Evolutionary conservation across 169 alveolate species (phyloP), one percentile per base, ranked within the genome.

Genomic region (Theileria luwenshuni): DNA sequence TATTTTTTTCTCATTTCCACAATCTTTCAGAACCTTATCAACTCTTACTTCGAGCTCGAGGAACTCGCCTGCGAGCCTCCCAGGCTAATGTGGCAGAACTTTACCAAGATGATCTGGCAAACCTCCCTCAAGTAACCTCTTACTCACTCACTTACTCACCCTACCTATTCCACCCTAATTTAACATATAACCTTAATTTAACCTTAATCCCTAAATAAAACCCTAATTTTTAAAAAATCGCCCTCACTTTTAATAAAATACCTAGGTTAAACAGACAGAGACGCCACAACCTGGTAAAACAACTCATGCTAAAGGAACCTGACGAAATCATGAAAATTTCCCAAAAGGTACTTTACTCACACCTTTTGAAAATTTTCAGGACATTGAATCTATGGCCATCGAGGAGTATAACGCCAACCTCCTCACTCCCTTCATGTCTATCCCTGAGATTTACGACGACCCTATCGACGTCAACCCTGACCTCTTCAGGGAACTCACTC

Each of bases 31-130:
- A 38, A 79, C 28, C 76, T 89, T 59, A 80, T 89, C 69, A 89
- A 89, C 77, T 89, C 92, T 15, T 89, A 83, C 73, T 73, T 89
- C 60, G 94, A 89, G 74, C 77, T 89, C 12, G 92, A 89, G 70
- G 89, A 83, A 67, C 70, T 89, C 35, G 68, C 76, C 51, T 89
- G 94, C 67, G 90, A 89, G 64, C 94, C 94, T 0, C 86, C 94
- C 23, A 69, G 65, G 52, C 71, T 69, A 28, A 60, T 77, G 27
- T 89, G 94, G 94, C 88, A 85, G 33, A 89, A 85, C 81, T 69
- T 84, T 42, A 69, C 87, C 33, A 70, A 86, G 56, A 65, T 83
- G 67, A 83, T 62, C 28, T 89, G 91, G 91, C 92, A 89, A 58
- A 71, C 89, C 2, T 76, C 94, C 21, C 45, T 81, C 19, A 48